Evolutionary conservation across 176 grass and related monocot genomes (phyloP), one percentile per base, ranked within the genome.

Genomic region (Urochloa ruziziensis): DNA sequence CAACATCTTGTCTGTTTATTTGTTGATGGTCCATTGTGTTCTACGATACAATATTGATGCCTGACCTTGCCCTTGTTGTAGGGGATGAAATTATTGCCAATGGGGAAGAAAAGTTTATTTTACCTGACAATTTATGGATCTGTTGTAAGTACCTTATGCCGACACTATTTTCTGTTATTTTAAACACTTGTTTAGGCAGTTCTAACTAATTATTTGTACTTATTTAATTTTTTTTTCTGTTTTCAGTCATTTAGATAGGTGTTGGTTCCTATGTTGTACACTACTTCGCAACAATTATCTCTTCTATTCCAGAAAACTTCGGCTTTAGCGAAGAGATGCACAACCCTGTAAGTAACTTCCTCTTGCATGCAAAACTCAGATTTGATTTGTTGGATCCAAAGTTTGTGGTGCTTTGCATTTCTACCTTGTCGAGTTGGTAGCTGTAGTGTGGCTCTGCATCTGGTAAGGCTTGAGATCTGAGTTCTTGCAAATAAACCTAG

Each of bases 61-160:
- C 78, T 91, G 57, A 56, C 47, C 63, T 74, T 70, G 27, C 59
- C 37, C 67, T 82, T 53, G 2, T 72, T 83, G 19, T 75, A 98
- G 96, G 93, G 96, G 42, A 98, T 95, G 96, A 98, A 95, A 80
- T 81, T 98, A 73, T 73, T 98, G 82, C 93, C 93, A 4, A 91
- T 93, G 87, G 96, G 93, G 51, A 98, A 84, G 79, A 98, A 95
- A 84, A 93, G 88, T 86, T 74, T 95, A 66, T 58, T 98, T 57
- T 98, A 95, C 72, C 81, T 95, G 73, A 86, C 93, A 54, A 91
- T 98, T 70, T 98, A 95, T 91, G 93, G 96, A 83, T 98, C 96
- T 73, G 93, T 93, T 79, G 96, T 98, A 90, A 75, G 78, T 68
- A 80, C 75, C 48, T 32, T 67, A 21, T 82, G 21, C 57, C 56